A percentile compares a stretch with the other conserved stretches of the same genome.
Evolutionary conservation across 768 basidiomycete species (phyloP).

Genomic region (Pholiota conissans): DNA sequence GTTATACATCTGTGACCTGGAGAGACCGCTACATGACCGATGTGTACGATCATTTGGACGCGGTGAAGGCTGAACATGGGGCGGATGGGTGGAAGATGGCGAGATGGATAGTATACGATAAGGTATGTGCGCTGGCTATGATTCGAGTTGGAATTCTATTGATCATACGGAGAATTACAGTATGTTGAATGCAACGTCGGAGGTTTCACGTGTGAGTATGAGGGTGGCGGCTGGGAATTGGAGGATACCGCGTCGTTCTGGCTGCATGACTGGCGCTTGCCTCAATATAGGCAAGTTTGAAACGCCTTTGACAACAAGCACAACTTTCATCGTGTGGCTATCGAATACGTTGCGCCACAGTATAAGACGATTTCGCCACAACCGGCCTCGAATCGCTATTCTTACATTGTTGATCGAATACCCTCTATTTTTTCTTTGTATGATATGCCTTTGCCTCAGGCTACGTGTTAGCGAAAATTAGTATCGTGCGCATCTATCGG

Average conservation of each 20-base stretch:
- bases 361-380: too few species aligned
- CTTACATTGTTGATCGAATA: too few species aligned
- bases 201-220: background rate
- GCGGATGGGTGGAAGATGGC: background rate
- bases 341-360: too few species aligned
- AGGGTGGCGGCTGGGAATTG: background rate
- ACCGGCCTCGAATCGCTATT: too few species aligned
- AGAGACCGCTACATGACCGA: background rate
- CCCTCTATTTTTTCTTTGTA: too few species aligned
- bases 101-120: conserved; percentile 3
- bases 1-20: background rate
- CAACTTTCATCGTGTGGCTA: too few species aligned
- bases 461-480: too few species aligned
- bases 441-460: too few species aligned
- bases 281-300: too few species aligned
- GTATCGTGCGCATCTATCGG: too few species aligned
- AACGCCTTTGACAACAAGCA: too few species aligned
- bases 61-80: background rate
- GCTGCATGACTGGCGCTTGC: too few species aligned
- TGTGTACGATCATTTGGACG: background rate
- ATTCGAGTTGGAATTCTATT: background rate
- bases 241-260: background rate
- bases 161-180: background rate
- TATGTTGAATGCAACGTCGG: background rate
- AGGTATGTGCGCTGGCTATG: background rate